Conservation (phyloP, 2,329 filamentous ascomycete species). For the Aspergillus ibericus region DNA sequence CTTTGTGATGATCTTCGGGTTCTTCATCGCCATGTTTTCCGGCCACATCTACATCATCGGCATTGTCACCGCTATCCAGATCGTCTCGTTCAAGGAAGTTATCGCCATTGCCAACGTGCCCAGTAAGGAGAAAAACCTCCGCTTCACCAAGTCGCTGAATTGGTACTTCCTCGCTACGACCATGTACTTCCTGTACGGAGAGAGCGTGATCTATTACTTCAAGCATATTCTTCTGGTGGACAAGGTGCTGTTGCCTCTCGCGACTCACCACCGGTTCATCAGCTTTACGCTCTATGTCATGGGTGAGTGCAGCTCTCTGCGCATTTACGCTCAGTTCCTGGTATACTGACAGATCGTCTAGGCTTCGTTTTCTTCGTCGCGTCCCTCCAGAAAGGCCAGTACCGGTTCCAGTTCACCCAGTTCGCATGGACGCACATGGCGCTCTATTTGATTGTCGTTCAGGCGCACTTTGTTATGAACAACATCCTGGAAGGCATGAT, state of each 20-base stretch:
- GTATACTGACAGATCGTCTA: conserved; percentile 38
- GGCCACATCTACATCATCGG: conserved; percentile 97
- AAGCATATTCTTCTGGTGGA: conserved; percentile 98
- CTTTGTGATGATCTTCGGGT: conserved; percentile 91
- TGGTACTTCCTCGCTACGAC: conserved; percentile 99
- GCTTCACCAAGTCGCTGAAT: conserved; percentile 93
- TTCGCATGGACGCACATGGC: conserved; percentile 99
- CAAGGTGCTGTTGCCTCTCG: conserved; percentile 85
- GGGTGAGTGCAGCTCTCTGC: conserved; percentile 57
- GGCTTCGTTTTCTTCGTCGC: conserved; percentile 98
- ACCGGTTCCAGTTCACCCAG: conserved; percentile 98
- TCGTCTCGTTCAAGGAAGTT: conserved; percentile 98
- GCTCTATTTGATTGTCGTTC: conserved; percentile 93
- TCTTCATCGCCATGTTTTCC: conserved; percentile 90
- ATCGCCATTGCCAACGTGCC: conserved; percentile 96
- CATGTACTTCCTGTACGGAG: conserved; percentile 99
- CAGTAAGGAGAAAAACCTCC: conserved; percentile 82
- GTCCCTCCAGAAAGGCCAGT: conserved; percentile 91
- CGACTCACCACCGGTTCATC: conserved; percentile 97
- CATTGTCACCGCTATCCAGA: conserved; percentile 89
- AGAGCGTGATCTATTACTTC: conserved; percentile 99
- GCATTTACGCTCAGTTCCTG: neutral
- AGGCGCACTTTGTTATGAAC: conserved; percentile 99
- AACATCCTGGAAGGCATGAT: conserved; percentile 99
- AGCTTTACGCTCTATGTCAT: conserved; percentile 98